phyloP scores from a whole-genome alignment of 352 stramenopile genomes.

The Blastocystis sp. region DNA sequence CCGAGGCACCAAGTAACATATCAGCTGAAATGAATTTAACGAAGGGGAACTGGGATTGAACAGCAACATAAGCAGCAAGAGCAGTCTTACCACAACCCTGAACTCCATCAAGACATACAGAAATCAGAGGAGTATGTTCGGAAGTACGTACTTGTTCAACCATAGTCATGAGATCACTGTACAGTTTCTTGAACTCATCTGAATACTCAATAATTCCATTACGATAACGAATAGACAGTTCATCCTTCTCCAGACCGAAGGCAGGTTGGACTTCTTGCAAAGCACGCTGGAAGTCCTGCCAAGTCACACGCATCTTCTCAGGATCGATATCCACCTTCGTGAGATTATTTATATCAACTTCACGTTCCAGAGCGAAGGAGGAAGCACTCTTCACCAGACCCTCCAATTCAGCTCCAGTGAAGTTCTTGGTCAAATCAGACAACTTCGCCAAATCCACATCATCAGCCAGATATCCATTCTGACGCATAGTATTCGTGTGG shows the following conservation, averaged over 20 bases:
- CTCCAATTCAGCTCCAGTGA: conserved; percentile 94
- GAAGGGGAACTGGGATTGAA: conserved; percentile 89
- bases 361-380: conserved; percentile 74
- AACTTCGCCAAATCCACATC: conserved; percentile 70
- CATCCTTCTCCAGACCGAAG: conserved; percentile 85
- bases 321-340: conserved; percentile 71
- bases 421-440: conserved; percentile 93
- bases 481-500: conserved; percentile 83
- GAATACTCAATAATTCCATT: conserved; percentile 93
- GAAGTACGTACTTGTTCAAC: conserved; percentile 86
- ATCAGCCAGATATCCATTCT: conserved; percentile 61
- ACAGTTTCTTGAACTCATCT: conserved; percentile 83
- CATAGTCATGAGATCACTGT: conserved; percentile 79
- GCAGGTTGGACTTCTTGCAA: conserved; percentile 90
- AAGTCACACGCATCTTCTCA: conserved; percentile 71
- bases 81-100: conserved; percentile 89
- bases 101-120: conserved; percentile 86
- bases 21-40: conserved; percentile 92
- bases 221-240: conserved; percentile 85
- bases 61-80: conserved; percentile 87
- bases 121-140: conserved; percentile 89
- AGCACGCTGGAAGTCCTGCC: conserved; percentile 85
- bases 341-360: conserved; percentile 74
- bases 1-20: conserved; percentile 87
- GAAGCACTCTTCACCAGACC: conserved; percentile 82